Evolutionary conservation across 176 grass and related monocot genomes (phyloP), one percentile per base, ranked within the genome.

Genomic region (Aegilops tauschii): DNA sequence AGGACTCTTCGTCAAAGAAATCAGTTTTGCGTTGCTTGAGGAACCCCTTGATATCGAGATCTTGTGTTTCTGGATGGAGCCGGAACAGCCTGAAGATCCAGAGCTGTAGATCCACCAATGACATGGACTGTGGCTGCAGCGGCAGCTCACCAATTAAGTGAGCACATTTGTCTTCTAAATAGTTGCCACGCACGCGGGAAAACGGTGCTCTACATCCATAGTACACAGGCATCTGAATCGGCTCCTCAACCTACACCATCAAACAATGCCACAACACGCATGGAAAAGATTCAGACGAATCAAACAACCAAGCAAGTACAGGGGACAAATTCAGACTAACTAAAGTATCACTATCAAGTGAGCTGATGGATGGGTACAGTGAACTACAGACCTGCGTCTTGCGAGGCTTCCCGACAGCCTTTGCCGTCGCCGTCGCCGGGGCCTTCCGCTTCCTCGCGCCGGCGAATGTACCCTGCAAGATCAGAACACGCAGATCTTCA

Each of bases 11-110:
- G 17, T 36, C 31, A 21, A 9, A 36, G 30, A 17, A 31, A 11
- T 76, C 44, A 11, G 4, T 18, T 0, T 18, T 76, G 73, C 5
- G 6, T 28, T 50, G 73, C 5, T 76, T 76, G 27, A 30, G 73
- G 75, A 86, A 61, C 3, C 62, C 84, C 84, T 49, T 79, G 3
- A 86, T 61, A 1, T 12, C 0, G 9, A 86, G 63, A 31, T 86
- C 72, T 8, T 86, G 84, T 9, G 84, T 80, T 42, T 86, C 65
- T 45, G 84, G 84, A 44, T 79, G 75, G 1, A 86, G 35, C n/a
- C 27, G 65, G 3, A 86, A 61, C 65, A 86, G 12, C 30, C 17
- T 80, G 34, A 86, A 45, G 18, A 86, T 34, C 83, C 84, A 86
- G 50, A 56, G 17, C 65, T 80, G 50, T 25, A 86, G 23, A 13